phyloP scores from a whole-genome alignment of 345 rosid species.

The Populus nigra region DNA sequence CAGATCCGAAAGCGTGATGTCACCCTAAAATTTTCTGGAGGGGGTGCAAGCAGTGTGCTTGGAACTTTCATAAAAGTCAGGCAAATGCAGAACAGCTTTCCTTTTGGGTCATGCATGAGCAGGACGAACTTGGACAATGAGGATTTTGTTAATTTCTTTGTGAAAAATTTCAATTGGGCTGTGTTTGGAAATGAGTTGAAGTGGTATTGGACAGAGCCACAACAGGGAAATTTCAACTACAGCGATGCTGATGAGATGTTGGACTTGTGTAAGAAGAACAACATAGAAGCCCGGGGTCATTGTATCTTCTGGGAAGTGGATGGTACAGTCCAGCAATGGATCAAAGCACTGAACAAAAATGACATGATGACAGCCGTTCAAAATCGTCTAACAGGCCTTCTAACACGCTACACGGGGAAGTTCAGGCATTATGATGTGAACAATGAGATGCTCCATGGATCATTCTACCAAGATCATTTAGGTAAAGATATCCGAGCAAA shows the following conservation, averaged over 20 bases:
- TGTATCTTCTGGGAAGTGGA: slow-evolving; percentile 99
- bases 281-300: slow-evolving; percentile 70
- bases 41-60: slow-evolving; percentile 29
- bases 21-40: slow-evolving; percentile 57
- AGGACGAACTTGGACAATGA: slow-evolving; percentile 85
- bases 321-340: slow-evolving; percentile 72
- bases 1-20: slow-evolving; percentile 87
- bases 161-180: slow-evolving; percentile 82
- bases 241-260: slow-evolving; percentile 86
- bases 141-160: slow-evolving; percentile 76
- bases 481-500: slow-evolving; percentile 59
- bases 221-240: slow-evolving; percentile 70
- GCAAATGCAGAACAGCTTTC: slow-evolving; percentile 73
- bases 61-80: slow-evolving; percentile 58
- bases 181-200: slow-evolving; percentile 93
- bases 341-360: slow-evolving; percentile 50
- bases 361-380: slow-evolving; percentile 62
- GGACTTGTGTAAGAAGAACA: slow-evolving; percentile 57
- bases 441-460: slow-evolving; percentile 96
- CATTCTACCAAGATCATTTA: slow-evolving; percentile 64
- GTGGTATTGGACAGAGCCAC: slow-evolving; percentile 97
- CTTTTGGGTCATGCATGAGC: slow-evolving; percentile 80
- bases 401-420: slow-evolving; percentile 74
- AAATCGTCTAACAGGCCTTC: slow-evolving; percentile 68
- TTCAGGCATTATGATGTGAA: slow-evolving; percentile 93